Evolutionary conservation across 257 asterid species (phyloP).

Genomic region (Anisodus tanguticus): DNA sequence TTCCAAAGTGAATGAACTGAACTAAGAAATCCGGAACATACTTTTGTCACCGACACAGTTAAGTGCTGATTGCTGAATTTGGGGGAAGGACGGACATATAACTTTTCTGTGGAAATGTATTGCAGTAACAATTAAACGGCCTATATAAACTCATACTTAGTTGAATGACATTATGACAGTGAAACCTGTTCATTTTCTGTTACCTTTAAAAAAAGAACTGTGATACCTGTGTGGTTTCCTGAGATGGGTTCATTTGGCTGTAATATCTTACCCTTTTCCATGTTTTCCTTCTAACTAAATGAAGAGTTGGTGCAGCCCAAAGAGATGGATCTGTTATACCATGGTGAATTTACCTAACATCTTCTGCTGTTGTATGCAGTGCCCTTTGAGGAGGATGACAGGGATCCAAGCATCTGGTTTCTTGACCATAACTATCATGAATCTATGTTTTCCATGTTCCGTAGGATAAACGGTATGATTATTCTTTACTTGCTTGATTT

Average conservation of each 20-base stretch:
- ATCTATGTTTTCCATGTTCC: conserved; percentile 92
- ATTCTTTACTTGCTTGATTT: not conserved
- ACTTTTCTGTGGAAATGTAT: not conserved
- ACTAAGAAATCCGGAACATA: not conserved
- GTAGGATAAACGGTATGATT: conserved; percentile 80
- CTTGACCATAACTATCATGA: conserved; percentile 98
- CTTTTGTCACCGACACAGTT: not conserved
- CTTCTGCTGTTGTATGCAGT: conserved; percentile 53
- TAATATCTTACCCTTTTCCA: not conserved
- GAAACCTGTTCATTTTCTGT: not conserved
- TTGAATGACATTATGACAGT: not conserved
- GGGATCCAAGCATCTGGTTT: conserved; percentile 94
- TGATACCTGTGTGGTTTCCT: not conserved
- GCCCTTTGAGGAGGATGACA: conserved; percentile 97
- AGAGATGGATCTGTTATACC: conserved; percentile 16
- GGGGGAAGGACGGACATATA: not conserved
- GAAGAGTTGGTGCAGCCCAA: not conserved
- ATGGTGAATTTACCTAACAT: conserved; percentile 24
- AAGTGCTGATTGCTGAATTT: not conserved
- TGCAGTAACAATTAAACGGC: not conserved
- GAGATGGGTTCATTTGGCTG: not conserved
- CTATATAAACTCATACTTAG: not conserved
- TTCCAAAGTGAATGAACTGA: not conserved
- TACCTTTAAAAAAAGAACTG: no score
- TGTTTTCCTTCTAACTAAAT: not conserved